Base-by-base conservation (phyloP, 192 early-diverging fungal genomes). In the Coemansia sp. region DNA sequence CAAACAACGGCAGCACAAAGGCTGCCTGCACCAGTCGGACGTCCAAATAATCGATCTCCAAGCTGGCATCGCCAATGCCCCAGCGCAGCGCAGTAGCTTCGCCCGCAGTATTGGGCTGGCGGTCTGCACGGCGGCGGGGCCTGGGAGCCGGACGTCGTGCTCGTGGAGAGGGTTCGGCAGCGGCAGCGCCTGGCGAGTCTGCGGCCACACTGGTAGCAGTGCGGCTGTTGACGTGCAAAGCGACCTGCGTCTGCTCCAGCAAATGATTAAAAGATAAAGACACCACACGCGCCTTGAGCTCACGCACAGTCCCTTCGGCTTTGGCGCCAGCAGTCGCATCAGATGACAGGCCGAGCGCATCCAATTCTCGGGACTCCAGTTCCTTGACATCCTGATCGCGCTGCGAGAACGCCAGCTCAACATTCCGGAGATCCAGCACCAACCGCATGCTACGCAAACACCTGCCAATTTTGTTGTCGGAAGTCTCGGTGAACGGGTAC, bases 11-110 rank as follows among this genome's bases (percentile, higher is more conserved):
- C 70, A 81, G 68, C 7, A 49, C 51, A 48, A 81, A 84, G 7
- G 79, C 44, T 64, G 68, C 58, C 59, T 80, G 68, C 0, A 67
- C 65, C 38, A 84, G 58, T n/a, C 82, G 82, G 24, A 81, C 71
- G 25, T 84, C 82, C 53, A 84, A 27, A 50, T 84, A 74, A 54
- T 80, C 74, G 31, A 84, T 70, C 58, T 84, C 82, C 22, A 73
- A 44, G 55, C 73, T 74, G 32, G 74, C 79, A 63, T 84, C 82
- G 57, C 78, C 78, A 19, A 84, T 60, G 19, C 75, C 71, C 82
- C 82, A 84, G 54, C 76, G 74, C 49, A 76, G 69, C 8, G 74
- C 74, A 25, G 63, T 74, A 28, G 75, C 44, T 22, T 73, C 28
- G 54, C 34, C 10, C 34, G 6, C 34, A 9, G 34, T 12, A 12